Percentiles rank a stretch among this genome's conserved stretches.
phyloP scores from a whole-genome alignment of 306 rosid genomes.

The Citrullus colocynthis region DNA sequence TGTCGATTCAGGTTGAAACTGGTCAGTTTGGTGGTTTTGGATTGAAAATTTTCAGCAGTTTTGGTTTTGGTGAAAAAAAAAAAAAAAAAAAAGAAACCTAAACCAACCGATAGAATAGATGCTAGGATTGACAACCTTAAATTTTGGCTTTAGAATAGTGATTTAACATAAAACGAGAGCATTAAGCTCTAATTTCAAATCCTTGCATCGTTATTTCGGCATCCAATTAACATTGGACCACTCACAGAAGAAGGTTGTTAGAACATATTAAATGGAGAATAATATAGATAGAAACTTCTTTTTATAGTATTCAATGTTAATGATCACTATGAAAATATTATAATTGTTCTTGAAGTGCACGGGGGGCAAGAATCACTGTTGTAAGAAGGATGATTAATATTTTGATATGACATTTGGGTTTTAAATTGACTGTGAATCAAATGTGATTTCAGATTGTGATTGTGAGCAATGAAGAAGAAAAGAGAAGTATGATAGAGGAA shows the following conservation, averaged over 20 bases:
- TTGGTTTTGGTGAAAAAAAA: too few relatives aligned
- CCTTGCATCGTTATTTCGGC: background rate
- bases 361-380: background rate
- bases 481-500: conserved; percentile 29
- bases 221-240: background rate
- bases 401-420: background rate
- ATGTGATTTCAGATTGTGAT: conserved; percentile 49
- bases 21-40: too few relatives aligned
- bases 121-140: background rate
- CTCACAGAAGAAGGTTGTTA: background rate
- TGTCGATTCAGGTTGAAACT: too few relatives aligned
- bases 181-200: too few relatives aligned
- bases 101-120: too few relatives aligned
- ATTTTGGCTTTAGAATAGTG: background rate
- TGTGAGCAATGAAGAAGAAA: conserved; percentile 53
- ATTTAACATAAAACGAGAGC: background rate
- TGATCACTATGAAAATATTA: background rate
- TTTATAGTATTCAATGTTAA: background rate
- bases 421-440: background rate
- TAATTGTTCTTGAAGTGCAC: background rate
- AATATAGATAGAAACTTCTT: background rate
- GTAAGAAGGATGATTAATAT: background rate
- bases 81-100: too few relatives aligned
- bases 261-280: background rate
- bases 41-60: too few relatives aligned